A percentile compares a stretch with the other conserved stretches of the same genome.
Conservation (phyloP, 129 eudicot species). For the Ambrosia artemisiifolia region DNA sequence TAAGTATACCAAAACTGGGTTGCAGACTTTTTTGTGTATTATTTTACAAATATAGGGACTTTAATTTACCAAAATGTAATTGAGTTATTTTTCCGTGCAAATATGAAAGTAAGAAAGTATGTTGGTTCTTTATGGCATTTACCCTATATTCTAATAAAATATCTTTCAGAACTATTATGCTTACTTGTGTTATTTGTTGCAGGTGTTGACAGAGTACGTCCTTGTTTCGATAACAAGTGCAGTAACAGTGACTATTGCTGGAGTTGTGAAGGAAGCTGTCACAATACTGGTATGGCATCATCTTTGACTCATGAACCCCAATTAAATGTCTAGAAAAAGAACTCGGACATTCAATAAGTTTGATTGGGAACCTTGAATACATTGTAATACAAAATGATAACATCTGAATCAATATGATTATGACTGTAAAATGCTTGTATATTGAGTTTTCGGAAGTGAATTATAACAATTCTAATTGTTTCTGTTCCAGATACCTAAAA, state of each 20-base stretch:
- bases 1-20: too few species aligned
- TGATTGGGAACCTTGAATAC: background rate
- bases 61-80: too few species aligned
- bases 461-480: background rate
- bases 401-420: background rate
- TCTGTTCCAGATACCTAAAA: background rate
- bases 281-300: constrained; percentile 68
- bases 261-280: constrained; percentile 98
- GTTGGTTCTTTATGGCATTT: too few species aligned
- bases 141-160: background rate
- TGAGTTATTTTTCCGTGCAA: too few species aligned
- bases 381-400: background rate
- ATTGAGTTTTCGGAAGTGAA: background rate
- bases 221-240: constrained; percentile 96
- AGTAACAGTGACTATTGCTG: constrained; percentile 93
- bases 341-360: background rate
- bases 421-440: background rate
- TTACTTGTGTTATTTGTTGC: constrained; percentile 22
- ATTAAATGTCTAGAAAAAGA: background rate
- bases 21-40: too few species aligned
- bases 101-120: too few species aligned
- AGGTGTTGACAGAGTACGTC: constrained; percentile 90
- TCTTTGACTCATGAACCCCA: constrained; percentile 2
- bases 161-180: background rate
- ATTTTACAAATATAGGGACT: too few species aligned